Base-by-base conservation (phyloP, 192 early-diverging fungal species). In the Entomortierella chlamydospora region DNA sequence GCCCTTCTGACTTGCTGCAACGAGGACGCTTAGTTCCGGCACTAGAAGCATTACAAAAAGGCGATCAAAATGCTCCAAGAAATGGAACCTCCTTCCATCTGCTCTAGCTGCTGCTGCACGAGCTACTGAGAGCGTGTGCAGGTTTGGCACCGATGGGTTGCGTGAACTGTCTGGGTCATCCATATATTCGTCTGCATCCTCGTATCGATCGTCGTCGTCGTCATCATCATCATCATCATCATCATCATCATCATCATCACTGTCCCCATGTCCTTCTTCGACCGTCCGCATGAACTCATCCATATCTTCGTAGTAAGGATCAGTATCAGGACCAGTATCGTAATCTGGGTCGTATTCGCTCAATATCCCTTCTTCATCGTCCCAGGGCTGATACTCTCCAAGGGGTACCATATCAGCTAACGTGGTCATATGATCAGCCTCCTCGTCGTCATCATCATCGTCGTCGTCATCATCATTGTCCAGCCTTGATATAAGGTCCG, bases 1-100 rank as follows among this genome's bases (percentile, higher is more conserved):
- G 20, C 81, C 81, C 57, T 82, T 82, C 55, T 82, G 81, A 50
- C 70, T 73, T 33, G 81, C 81, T 20, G 72, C 57, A 18, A 82
- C 42, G 25, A 82, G 57, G 4, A 73, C 37, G 17, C 64, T 50
- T 15, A 78, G 29, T 34, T 71, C 81, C 2, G 81, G 72, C 4
- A 82, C 47, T 5, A 82, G 23, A 22, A 61, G 42, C 63, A 82
- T 76, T 25, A 72, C 63, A 68, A 76, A 71, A 13, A 82, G 39
- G 2, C 81, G 72, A 34, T 82, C 81, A 70, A 66, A 82, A 15
- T 73, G 72, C 15, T 72, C 81, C 63, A 78, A 25, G n/a, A 61
- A 58, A 13, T 64, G 63, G 11, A 62, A 17, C 39, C 68, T 20
- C n/a, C 81, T 33, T 31, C 64, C 64, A 49, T 82, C 81, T 0